Evolutionary conservation across 176 grass and related monocot genomes (phyloP).

Genomic region (Musa beccarii): DNA sequence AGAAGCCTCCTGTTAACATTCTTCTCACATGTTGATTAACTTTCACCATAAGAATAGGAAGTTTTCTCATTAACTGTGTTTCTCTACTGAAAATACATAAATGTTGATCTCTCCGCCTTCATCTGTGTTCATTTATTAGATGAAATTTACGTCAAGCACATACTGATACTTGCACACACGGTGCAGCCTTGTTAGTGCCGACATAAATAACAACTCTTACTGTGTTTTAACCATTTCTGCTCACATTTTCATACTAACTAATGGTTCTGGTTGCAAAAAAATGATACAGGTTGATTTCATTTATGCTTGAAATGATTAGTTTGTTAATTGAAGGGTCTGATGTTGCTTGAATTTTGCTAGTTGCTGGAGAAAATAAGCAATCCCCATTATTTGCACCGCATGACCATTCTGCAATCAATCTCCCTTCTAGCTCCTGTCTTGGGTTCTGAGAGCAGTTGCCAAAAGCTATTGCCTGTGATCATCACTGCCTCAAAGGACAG

Average conservation of each 20-base stretch:
- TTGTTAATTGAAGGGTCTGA: not conserved
- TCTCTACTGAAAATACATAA: too few species aligned
- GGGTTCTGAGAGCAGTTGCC: slow-evolving; percentile 80
- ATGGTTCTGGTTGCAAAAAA: not conserved
- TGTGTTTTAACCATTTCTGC: too few species aligned
- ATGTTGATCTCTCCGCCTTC: too few species aligned
- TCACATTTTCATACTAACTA: not conserved
- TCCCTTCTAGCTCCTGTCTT: slow-evolving; percentile 79
- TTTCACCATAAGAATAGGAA: too few species aligned
- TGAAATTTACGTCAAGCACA: too few species aligned
- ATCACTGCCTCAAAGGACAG: slow-evolving; percentile 81
- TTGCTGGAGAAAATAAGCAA: slow-evolving; percentile 92
- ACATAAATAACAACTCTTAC: too few species aligned
- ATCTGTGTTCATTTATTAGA: too few species aligned
- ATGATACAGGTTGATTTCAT: not conserved
- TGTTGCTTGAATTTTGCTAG: slow-evolving; percentile 30
- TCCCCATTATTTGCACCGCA: slow-evolving; percentile 81
- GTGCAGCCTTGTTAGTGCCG: too few species aligned
- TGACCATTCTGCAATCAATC: slow-evolving; percentile 82
- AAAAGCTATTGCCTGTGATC: slow-evolving; percentile 74
- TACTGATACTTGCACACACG: too few species aligned
- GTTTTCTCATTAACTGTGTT: too few species aligned
- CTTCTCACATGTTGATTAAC: too few species aligned
- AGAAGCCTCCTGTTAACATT: too few species aligned
- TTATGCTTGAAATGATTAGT: not conserved